A percentile compares a stretch with the other conserved stretches of the same genome.
Evolutionary conservation across 495 filamentous ascomycete genomes (phyloP).

Genomic region (Lophium mytilinum): DNA sequence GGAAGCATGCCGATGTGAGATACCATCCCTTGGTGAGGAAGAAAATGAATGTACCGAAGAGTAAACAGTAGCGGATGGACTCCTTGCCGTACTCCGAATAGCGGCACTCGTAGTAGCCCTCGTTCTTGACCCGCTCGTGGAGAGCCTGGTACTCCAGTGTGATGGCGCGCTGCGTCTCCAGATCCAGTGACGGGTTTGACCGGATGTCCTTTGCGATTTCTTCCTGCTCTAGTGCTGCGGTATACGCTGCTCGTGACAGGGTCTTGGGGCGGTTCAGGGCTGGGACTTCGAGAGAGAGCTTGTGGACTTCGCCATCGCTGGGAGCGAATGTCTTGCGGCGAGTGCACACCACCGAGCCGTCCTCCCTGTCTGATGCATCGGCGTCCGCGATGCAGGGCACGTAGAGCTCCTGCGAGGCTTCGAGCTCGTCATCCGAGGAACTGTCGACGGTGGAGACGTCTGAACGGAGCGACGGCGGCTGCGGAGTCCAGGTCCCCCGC

Average conservation of each 20-base stretch:
- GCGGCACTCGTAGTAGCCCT: slow-evolving; percentile 38
- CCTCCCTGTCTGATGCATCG: neutral
- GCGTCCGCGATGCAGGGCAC: neutral
- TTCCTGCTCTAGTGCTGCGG: slow-evolving; percentile 28
- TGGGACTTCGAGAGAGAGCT: neutral
- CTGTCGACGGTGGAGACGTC: neutral
- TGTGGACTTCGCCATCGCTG: neutral
- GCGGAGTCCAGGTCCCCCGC: neutral
- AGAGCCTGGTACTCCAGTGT: slow-evolving; percentile 36
- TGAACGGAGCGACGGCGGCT: neutral
- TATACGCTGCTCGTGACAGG: slow-evolving; percentile 21
- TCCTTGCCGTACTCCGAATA: slow-evolving; percentile 42
- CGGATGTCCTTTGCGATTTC: slow-evolving; percentile 32
- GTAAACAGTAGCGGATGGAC: slow-evolving; percentile 31
- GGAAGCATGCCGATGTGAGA: slow-evolving; percentile 37
- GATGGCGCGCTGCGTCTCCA: slow-evolving; percentile 38
- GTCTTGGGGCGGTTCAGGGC: neutral
- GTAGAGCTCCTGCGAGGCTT: neutral
- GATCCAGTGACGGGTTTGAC: slow-evolving; percentile 39
- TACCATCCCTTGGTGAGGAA: slow-evolving; percentile 37
- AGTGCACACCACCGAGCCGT: neutral
- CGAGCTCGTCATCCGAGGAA: neutral
- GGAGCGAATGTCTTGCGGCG: neutral
- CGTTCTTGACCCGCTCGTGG: slow-evolving; percentile 35
- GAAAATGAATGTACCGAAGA: slow-evolving; percentile 35